Evolutionary conservation across 2,329 filamentous ascomycete genomes (phyloP), one percentile per base, ranked within the genome.

Genomic region (Colletotrichum spaethianum): DNA sequence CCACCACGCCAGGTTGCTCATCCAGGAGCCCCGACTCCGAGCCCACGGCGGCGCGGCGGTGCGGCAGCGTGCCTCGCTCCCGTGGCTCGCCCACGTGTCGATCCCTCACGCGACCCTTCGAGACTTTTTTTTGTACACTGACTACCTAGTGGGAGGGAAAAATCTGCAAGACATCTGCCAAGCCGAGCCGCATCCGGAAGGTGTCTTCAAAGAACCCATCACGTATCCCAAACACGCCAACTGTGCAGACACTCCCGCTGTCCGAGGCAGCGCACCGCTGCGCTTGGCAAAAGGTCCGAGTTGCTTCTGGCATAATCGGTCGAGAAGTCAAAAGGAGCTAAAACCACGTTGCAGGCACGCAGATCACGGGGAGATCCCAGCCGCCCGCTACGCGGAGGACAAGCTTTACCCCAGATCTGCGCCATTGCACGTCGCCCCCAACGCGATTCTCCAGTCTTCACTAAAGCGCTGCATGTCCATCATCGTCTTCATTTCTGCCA

Each of bases 341-440:
- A 36, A 42, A 50, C 48, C 40, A 56, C 48, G 31, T 61, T 52
- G 26, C 31, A 40, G 23, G 44, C 26, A 48, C 46, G 3, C 9
- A 12, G 40, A 18, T n/a, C 48, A 20, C 46, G 33, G 36, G 48
- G 55, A 40, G 48, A 62, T 33, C 63, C 67, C 26, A 8, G 68
- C 50, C 48, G 20, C 26, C 38, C 36, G 31, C 46, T 20, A 9
- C 44, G 12, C 23, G 20, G 26, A 26, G 33, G 5, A 50, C 63
- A 59, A 67, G 63, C 63, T 42, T 23, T 50, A 67, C 68, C 68
- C 48, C 63, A 20, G 63, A 61, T 70, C 20, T 23, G 36, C 46
- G 23, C 46, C 31, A 23, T 52, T 14, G 33, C 16, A 28, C 40
- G 53, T 52, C 38, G 59, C 48, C 36, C n/a, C 63, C 42, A 50